These are phyloP conservation scores for Chimonanthus salicifolius DNA, from an alignment of 164 flowering plant species.

Conservation along the genomic window DNA sequence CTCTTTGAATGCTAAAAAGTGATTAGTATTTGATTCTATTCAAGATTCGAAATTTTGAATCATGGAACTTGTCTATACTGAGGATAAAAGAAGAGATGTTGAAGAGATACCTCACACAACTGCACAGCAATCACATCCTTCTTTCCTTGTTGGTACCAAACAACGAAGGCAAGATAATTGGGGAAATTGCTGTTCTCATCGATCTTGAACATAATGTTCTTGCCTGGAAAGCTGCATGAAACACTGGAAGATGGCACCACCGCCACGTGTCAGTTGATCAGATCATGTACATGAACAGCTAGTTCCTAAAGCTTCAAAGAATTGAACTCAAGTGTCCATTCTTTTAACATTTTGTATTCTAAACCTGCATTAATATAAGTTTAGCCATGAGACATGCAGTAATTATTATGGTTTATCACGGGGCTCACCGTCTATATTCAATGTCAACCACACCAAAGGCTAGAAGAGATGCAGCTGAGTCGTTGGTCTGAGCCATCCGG, in stretches of 20 bases:
- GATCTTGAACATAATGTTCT: slow-evolving; percentile 65
- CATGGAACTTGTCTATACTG: too few relatives aligned
- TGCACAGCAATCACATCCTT: slow-evolving; percentile 78
- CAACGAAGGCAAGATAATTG: slow-evolving; percentile 61
- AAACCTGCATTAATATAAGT: too few relatives aligned
- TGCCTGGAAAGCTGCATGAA: slow-evolving; percentile 74
- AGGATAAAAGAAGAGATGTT: too few relatives aligned
- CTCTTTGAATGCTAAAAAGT: too few relatives aligned
- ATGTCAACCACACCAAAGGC: slow-evolving; percentile 57
- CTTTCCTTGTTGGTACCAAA: slow-evolving; percentile 75
- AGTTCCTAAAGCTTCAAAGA: neutral
- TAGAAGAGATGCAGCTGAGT: slow-evolving; percentile 46
- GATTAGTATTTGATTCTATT: too few relatives aligned
- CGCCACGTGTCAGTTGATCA: neutral
- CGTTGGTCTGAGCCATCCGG: slow-evolving; percentile 60
- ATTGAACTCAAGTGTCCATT: too few relatives aligned
- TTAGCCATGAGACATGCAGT: too few relatives aligned
- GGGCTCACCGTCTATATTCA: slow-evolving; percentile 60
- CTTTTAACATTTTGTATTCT: too few relatives aligned
- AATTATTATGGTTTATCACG: too few relatives aligned
- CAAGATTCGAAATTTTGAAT: too few relatives aligned
- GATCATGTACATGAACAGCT: neutral
- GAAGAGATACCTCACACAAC: slow-evolving; percentile 61
- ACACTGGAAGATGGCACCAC: slow-evolving; percentile 35
- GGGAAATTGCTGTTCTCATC: slow-evolving; percentile 72